A percentile compares a stretch with the other conserved stretches of the same genome.
Conservation (phyloP, 2,329 filamentous ascomycete species). For the Beauveria scarabaeidicola region DNA sequence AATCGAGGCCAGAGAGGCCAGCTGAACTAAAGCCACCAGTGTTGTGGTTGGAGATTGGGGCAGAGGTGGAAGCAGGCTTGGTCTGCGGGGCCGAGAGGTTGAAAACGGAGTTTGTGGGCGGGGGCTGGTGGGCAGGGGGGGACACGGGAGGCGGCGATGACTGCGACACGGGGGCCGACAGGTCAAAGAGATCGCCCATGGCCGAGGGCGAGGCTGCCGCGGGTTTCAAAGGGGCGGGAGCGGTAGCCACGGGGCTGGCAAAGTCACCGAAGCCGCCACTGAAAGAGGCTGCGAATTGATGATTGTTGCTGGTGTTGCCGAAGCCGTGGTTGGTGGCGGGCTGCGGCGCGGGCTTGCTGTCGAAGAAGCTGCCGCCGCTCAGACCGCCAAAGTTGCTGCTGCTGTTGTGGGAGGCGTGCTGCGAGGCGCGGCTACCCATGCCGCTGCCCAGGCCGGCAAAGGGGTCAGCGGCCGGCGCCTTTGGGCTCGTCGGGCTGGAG, state of each 20-base stretch:
- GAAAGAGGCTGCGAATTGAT: slow-evolving; percentile 15
- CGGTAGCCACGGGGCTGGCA: slow-evolving; percentile 46
- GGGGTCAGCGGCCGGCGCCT: slow-evolving; percentile 38
- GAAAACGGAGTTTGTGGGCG: slow-evolving; percentile 59
- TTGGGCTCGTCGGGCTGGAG: slow-evolving; percentile 31
- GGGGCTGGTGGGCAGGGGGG: slow-evolving; percentile 30
- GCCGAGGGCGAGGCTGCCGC: slow-evolving; percentile 43
- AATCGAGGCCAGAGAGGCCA: slow-evolving; percentile 49
- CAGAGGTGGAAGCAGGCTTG: slow-evolving; percentile 31
- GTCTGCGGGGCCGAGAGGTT: slow-evolving; percentile 58
- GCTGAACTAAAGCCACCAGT: slow-evolving; percentile 29
- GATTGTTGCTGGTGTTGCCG: not conserved
- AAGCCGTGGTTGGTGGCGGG: not conserved
- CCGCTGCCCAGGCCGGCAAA: slow-evolving; percentile 52
- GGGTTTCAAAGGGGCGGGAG: slow-evolving; percentile 28
- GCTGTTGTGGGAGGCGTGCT: slow-evolving; percentile 27
- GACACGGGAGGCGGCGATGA: slow-evolving; percentile 35
- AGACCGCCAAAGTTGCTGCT: slow-evolving; percentile 45
- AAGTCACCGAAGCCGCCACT: slow-evolving; percentile 60
- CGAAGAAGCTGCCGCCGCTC: slow-evolving; percentile 77
- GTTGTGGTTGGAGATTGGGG: slow-evolving; percentile 27
- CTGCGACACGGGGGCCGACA: slow-evolving; percentile 47
- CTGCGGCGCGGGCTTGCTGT: slow-evolving; percentile 51
- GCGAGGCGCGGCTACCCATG: slow-evolving; percentile 24
- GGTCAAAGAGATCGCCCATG: slow-evolving; percentile 75